Conservation (phyloP, 1,284 basidiomycete species). For the Chondrostereum purpureum region DNA sequence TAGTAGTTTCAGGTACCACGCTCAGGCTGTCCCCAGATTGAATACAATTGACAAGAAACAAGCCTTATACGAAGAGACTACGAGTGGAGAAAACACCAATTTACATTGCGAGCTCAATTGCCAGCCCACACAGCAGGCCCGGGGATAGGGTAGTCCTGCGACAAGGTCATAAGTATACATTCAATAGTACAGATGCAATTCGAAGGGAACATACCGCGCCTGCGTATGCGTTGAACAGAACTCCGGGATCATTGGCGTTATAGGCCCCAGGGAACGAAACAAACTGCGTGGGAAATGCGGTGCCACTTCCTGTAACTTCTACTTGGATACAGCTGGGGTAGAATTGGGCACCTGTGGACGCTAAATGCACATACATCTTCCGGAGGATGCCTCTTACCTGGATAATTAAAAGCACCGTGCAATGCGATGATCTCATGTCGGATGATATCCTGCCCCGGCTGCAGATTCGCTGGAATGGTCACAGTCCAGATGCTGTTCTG, state of each 20-base stretch:
- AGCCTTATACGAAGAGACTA: background rate
- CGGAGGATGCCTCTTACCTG: background rate
- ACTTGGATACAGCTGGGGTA: slow-evolving; percentile 36
- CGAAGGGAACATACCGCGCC: background rate
- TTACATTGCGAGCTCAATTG: background rate
- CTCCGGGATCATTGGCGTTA: slow-evolving; percentile 35
- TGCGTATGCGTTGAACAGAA: background rate
- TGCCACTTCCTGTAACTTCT: slow-evolving; percentile 36
- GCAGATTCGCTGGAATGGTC: slow-evolving; percentile 47
- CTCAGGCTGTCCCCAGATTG: no score
- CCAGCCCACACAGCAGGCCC: background rate
- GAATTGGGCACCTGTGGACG: slow-evolving; percentile 29
- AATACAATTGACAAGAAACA: background rate
- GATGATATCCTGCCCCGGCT: slow-evolving; percentile 60
- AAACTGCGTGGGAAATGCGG: slow-evolving; percentile 38
- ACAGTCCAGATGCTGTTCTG: slow-evolving; percentile 33
- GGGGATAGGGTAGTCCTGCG: background rate
- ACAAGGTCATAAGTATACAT: background rate
- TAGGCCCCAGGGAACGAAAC: slow-evolving; percentile 52
- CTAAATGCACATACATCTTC: slow-evolving; percentile 13
- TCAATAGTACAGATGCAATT: background rate
- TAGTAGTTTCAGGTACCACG: no score
- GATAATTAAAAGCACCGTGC: background rate
- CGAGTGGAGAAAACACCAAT: background rate
- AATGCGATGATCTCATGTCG: slow-evolving; percentile 52